These are phyloP conservation scores for Vitis riparia DNA, from an alignment of 164 flowering plant genomes.

Conservation along the genomic window DNA sequence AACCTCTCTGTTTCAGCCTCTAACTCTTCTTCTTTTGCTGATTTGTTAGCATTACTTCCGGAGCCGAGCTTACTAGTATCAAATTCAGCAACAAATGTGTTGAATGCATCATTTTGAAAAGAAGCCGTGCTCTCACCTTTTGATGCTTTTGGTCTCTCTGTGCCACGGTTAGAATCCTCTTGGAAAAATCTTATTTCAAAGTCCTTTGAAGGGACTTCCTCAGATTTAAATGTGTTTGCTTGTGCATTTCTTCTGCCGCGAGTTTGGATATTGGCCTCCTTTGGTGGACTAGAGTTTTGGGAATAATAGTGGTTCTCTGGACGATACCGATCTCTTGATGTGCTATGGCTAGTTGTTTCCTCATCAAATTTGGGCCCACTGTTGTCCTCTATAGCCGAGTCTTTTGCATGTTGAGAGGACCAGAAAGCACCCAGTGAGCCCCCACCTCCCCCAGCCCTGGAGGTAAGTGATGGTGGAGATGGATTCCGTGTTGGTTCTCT, in stretches of 20 bases:
- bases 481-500: conserved; percentile 37
- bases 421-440: conserved; percentile 85
- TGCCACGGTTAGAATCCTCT: conserved; percentile 27
- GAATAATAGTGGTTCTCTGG: conserved; percentile 24
- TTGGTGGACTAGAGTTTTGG: conserved; percentile 31
- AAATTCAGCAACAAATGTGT: conserved; percentile 83
- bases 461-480: conserved; percentile 26
- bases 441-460: conserved; percentile 39
- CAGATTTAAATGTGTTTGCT: conserved; percentile 25
- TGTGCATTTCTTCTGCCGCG: conserved; percentile 28
- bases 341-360: conserved; percentile 30
- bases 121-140: conserved; percentile 32
- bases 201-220: conserved; percentile 42
- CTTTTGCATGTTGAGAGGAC: conserved; percentile 84
- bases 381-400: conserved; percentile 41
- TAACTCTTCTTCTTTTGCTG: conserved; percentile 40
- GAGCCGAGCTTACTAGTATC: conserved; percentile 53
- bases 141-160: conserved; percentile 34
- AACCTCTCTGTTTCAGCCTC: conserved; percentile 73
- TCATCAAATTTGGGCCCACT: conserved; percentile 61
- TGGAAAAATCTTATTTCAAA: conserved; percentile 51
- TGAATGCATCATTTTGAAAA: conserved; percentile 56
- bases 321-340: conserved; percentile 26
- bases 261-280: conserved; percentile 24
- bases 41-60: conserved; percentile 18